phyloP scores from a whole-genome alignment of 768 basidiomycete genomes.

The Lanmaoa pseudosensibilis region DNA sequence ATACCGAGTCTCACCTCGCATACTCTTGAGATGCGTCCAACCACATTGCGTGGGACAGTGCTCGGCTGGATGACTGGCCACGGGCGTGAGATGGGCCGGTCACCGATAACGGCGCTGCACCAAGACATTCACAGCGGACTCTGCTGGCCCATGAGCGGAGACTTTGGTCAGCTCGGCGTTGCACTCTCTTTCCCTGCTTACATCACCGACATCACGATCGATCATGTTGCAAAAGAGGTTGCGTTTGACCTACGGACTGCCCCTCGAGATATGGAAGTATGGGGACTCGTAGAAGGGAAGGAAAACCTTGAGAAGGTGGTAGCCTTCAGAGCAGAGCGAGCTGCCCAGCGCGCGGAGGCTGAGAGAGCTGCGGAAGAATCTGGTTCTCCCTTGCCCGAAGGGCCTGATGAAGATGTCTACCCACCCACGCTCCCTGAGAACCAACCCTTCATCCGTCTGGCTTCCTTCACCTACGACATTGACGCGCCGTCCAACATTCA shows the following conservation, averaged over 20 bases:
- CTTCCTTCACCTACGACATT: constrained; percentile 65
- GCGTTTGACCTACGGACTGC: constrained; percentile 80
- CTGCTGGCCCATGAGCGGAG: constrained; percentile 91
- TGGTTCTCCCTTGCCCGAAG: constrained; percentile 17
- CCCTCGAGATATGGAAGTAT: constrained; percentile 85
- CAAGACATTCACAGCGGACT: constrained; percentile 79
- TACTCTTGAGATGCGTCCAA: constrained; percentile 68
- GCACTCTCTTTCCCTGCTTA: constrained; percentile 61
- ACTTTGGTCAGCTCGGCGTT: constrained; percentile 80
- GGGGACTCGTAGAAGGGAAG: constrained; percentile 81
- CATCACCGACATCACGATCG: constrained; percentile 72
- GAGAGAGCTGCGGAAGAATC: constrained; percentile 35
- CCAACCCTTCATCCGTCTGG: constrained; percentile 61
- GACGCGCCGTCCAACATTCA: constrained; percentile 60
- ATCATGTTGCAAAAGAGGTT: constrained; percentile 83
- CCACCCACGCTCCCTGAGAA: constrained; percentile 48
- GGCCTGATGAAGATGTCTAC: constrained; percentile 39
- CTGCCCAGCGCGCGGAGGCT: constrained; percentile 35
- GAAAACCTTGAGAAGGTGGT: constrained; percentile 66
- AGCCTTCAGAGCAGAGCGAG: constrained; percentile 52
- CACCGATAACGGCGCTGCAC: constrained; percentile 86
- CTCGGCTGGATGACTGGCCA: constrained; percentile 60
- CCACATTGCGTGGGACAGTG: constrained; percentile 47
- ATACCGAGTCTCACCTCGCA: constrained; percentile 81
- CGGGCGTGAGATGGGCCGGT: constrained; percentile 65